Evolutionary conservation across 192 early-diverging fungal genomes (phyloP).

Genomic region (Lunasporangiospora selenospora): DNA sequence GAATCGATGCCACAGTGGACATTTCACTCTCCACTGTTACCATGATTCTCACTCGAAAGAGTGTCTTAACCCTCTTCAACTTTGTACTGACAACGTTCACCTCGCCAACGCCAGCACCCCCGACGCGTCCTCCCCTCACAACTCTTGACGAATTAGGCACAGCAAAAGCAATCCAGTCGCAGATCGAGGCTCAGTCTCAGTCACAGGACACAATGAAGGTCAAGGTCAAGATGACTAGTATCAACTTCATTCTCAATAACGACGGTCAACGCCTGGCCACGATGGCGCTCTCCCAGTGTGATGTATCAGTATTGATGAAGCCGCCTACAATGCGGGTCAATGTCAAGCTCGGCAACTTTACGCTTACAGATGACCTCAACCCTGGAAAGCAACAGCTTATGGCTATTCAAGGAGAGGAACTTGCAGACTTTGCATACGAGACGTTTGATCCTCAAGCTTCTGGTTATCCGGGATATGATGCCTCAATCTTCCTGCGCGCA

Average conservation of each 20-base stretch:
- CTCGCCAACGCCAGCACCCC: constrained; percentile 1
- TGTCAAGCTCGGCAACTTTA: constrained; percentile 77
- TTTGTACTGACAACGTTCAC: constrained; percentile 82
- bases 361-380: constrained; percentile 66
- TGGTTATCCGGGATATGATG: constrained; percentile 87
- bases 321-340: constrained; percentile 64
- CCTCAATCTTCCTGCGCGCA: constrained; percentile 74
- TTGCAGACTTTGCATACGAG: constrained; percentile 90
- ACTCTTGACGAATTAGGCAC: constrained; percentile 8
- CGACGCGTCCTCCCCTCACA: not conserved
- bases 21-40: constrained; percentile 80
- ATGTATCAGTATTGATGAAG: constrained; percentile 71
- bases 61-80: constrained; percentile 85
- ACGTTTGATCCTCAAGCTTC: constrained; percentile 67
- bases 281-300: constrained; percentile 71
- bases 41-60: constrained; percentile 84
- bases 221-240: constrained; percentile 76
- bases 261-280: constrained; percentile 81
- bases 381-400: constrained; percentile 64
- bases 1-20: constrained; percentile 82
- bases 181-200: constrained; percentile 7
- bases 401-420: constrained; percentile 85
- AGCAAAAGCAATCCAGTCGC: not conserved
- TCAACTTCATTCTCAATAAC: constrained; percentile 83
- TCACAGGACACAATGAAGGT: constrained; percentile 72